Percentiles rank a stretch among this genome's conserved stretches.
phyloP scores from a whole-genome alignment of 2,329 filamentous ascomycete species.

The Aspergillus sp. region DNA sequence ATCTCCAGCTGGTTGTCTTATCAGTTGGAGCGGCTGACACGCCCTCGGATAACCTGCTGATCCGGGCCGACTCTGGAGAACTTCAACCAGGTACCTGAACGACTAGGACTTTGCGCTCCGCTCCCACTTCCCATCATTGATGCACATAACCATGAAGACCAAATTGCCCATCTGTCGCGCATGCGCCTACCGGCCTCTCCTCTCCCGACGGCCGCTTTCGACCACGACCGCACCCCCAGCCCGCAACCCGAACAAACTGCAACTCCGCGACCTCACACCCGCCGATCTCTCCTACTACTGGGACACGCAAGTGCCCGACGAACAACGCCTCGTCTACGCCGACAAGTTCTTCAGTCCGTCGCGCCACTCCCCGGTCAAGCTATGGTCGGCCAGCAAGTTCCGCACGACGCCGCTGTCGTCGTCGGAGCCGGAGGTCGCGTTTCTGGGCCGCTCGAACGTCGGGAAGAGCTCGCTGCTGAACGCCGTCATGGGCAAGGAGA shows the following conservation, averaged over 20 bases:
- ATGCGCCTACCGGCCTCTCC: conserved; percentile 1
- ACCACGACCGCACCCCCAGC: conserved; percentile 8
- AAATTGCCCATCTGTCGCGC: conserved; percentile 1
- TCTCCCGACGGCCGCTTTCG: conserved; percentile 7
- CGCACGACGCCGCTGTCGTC: conserved; percentile 55
- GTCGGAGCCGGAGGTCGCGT: conserved; percentile 59
- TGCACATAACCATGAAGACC: background rate
- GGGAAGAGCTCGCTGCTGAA: conserved; percentile 68
- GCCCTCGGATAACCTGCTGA: background rate
- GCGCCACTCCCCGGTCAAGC: conserved; percentile 51
- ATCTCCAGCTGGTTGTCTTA: background rate
- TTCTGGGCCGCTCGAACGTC: conserved; percentile 68
- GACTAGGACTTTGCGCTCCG: background rate
- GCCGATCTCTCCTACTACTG: conserved; percentile 47
- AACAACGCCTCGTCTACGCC: conserved; percentile 44
- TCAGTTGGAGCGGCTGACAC: background rate
- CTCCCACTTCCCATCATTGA: no score
- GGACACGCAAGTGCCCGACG: conserved; percentile 48
- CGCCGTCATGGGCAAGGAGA: conserved; percentile 52
- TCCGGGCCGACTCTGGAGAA: background rate
- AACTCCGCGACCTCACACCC: conserved; percentile 29
- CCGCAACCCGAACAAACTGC: conserved; percentile 24
- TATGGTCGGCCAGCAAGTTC: conserved; percentile 62
- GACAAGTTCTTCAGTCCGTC: conserved; percentile 44
- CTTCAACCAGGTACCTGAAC: background rate